Evolutionary conservation across 2,329 filamentous ascomycete genomes (phyloP).

Genomic region (Sarocladium oryzae): DNA sequence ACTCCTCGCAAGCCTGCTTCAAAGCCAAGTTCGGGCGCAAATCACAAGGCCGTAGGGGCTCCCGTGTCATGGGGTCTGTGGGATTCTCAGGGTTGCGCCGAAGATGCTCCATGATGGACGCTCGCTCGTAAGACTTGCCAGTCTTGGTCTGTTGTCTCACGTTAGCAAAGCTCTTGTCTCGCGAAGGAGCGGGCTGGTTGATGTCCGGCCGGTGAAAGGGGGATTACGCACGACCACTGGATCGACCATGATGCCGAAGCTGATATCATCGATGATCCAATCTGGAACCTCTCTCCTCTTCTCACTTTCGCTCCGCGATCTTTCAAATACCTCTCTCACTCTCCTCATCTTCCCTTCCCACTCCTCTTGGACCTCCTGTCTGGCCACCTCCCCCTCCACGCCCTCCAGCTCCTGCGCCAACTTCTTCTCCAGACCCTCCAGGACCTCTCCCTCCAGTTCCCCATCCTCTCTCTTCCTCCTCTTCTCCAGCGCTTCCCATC

Average conservation of each 20-base stretch:
- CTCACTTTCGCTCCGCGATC: constrained; percentile 36
- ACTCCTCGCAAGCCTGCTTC: constrained; percentile 77
- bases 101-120: constrained; percentile 80
- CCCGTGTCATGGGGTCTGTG: constrained; percentile 73
- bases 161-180: not conserved
- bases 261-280: constrained; percentile 71
- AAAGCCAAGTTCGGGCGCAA: constrained; percentile 76
- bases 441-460: constrained; percentile 54
- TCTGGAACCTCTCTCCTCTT: constrained; percentile 60
- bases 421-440: constrained; percentile 43
- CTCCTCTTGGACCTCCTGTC: constrained; percentile 39
- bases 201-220: not conserved
- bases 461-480: constrained; percentile 48
- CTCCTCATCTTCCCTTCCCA: constrained; percentile 38
- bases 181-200: no score
- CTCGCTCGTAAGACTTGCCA: constrained; percentile 84
- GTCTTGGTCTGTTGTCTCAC: constrained; percentile 57
- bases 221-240: constrained; percentile 47
- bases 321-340: constrained; percentile 45
- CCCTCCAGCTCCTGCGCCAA: constrained; percentile 38
- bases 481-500: constrained; percentile 72
- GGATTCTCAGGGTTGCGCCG: constrained; percentile 53
- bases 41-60: constrained; percentile 61
- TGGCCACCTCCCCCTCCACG: constrained; percentile 40
- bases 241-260: constrained; percentile 67